Evolutionary conservation across 179 eudicot genomes (phyloP), one percentile per base, ranked within the genome.

Genomic region (Dionaea muscipula): DNA sequence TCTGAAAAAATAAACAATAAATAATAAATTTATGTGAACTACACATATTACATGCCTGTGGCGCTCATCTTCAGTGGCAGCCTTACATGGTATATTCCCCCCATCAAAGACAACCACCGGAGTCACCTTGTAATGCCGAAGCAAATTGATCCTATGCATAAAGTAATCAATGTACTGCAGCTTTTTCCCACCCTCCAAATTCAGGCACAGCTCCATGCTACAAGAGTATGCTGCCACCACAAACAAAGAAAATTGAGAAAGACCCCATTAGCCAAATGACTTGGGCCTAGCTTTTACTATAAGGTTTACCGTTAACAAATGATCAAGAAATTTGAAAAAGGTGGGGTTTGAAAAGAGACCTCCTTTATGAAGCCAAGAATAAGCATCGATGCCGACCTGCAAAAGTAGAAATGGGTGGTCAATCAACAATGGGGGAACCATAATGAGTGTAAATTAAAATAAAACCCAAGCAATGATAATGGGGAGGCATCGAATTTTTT

Each of bases 101-200:
- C 95, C 95, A 61, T 85, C 95, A 50, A 85, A 85, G 46, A 85
- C 90, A 65, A 85, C 86, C n/a, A 85, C 95, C 0, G 95, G 95
- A 47, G 71, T 76, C 8, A 85, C 72, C 59, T 82, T 68, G 39
- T 85, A 57, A 67, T 75, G 73, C 23, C 67, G 81, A 43, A 85
- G 84, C 73, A 85, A 54, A 67, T 82, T 71, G 47, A 85, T 74
- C 51, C 90, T 72, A 63, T 85, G 86, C 84, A 85, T 82, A 51
- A 75, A 85, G 70, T 85, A 85, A 40, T 76, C 74, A 19, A 85
- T 61, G 67, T 78, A 85, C 61, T 78, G 86, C 26, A 70, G 65
- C 57, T 85, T 85, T 75, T 83, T 83, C n/a, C 82, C 84, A 16
- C 90, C 82, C 49, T 82, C 83, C 46, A 66, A 61, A 57, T 82